These are phyloP conservation scores for Coffea eugenioides DNA, from an alignment of 257 asterid genomes.

Conservation along the genomic window DNA sequence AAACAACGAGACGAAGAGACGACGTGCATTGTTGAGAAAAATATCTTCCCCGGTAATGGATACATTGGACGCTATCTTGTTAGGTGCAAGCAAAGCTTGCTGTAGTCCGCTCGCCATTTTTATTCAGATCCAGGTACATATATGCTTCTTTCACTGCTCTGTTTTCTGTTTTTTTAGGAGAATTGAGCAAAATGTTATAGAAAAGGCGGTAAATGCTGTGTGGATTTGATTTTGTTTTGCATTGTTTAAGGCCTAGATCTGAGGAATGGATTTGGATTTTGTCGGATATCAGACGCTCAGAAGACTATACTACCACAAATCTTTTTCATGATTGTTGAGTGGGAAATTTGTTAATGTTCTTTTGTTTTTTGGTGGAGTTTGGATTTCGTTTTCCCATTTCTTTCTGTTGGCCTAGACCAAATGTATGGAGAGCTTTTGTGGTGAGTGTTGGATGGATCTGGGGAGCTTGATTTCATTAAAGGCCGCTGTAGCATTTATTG, in stretches of 20 bases:
- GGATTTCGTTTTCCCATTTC: background rate
- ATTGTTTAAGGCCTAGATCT: constrained; percentile 11
- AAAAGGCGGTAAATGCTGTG: background rate
- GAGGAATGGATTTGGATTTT: background rate
- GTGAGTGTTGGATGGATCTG: background rate
- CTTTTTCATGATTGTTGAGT: background rate
- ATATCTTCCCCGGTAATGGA: constrained; percentile 52
- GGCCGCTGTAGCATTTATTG: background rate
- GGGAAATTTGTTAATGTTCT: no score
- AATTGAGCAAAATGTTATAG: no score
- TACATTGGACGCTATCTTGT: constrained; percentile 55
- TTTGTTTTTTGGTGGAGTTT: no score
- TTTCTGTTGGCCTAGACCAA: background rate
- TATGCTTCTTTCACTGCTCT: background rate
- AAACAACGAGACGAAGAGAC: no score
- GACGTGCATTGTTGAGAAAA: constrained; percentile 13
- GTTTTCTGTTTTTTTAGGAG: constrained; percentile 1
- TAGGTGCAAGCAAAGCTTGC: constrained; percentile 74
- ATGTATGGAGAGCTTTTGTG: background rate
- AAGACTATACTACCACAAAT: background rate
- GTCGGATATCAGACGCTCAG: background rate
- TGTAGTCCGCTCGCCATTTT: constrained; percentile 63
- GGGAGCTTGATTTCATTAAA: background rate
- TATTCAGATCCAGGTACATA: constrained; percentile 88
- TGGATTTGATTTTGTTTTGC: constrained; percentile 1